Base-by-base conservation (phyloP, 139 green algal genomes). In the Chlorella sp. region DNA sequence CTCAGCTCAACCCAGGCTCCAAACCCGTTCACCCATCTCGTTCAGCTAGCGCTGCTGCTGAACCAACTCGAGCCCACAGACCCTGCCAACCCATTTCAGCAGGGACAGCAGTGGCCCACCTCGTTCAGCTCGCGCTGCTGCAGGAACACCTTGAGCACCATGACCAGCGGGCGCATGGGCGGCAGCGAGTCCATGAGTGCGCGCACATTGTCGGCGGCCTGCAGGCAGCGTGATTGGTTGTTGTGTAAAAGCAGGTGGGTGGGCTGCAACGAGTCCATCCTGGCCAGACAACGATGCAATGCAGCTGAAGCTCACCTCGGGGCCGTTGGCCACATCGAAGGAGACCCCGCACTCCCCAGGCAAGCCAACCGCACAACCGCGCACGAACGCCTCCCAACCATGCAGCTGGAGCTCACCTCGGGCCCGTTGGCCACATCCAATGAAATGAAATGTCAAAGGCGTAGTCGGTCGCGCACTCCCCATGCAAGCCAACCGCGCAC, bases 81-180 rank as follows among this genome's bases (percentile, higher is more conserved):
- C 43, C 24, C 68, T n/a, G n/a, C n/a, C n/a, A n/a, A n/a, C n/a
- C n/a, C n/a, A n/a, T n/a, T n/a, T n/a, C n/a, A n/a, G n/a, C n/a
- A n/a, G n/a, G n/a, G n/a, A n/a, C n/a, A n/a, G n/a, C n/a, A n/a
- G n/a, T n/a, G n/a, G n/a, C n/a, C 26, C 46, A 89, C 93, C 92
- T 99, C 96, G 76, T 98, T 98, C 28, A 99, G 89, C 51, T 96
- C 94, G 0, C 96, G 88, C 92, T 99, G 96, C 83, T 98, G 95
- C 76, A 99, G 87, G 87, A 98, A 98, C 32, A 95, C 84, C 86
- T 98, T 98, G 44, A 98, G 91, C 44, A 96, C 84, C 41, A 96
- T 91, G 60, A 94, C 91, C 67, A 99, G 90, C 5, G 94, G 96
- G 6, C 90, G 88, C 89, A 99, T 93, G 62, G 93, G 91, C 32